phyloP scores from a whole-genome alignment of 106 monocot species.

The Allium fistulosum region DNA sequence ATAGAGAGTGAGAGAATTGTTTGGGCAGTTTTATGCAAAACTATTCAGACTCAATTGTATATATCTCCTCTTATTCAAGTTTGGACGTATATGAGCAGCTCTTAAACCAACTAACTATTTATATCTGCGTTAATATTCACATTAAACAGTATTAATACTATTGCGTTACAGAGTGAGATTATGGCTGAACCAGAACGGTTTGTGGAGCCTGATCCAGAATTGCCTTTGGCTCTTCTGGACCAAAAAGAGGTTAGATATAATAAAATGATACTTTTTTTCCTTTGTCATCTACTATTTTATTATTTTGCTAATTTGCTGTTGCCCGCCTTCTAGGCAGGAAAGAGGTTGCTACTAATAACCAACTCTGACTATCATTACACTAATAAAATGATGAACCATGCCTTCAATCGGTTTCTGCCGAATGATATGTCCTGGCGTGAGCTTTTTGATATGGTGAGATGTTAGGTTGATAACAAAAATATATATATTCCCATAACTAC shows the following conservation, averaged over 20 bases:
- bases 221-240: constrained; percentile 93
- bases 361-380: constrained; percentile 98
- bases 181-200: constrained; percentile 87
- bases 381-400: constrained; percentile 98
- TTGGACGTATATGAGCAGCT: too few relatives aligned
- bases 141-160: too few relatives aligned
- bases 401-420: constrained; percentile 90
- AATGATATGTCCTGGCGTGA: constrained; percentile 94
- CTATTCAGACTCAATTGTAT: too few relatives aligned
- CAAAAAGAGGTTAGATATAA: constrained; percentile 70
- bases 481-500: too few relatives aligned
- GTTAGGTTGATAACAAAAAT: too few relatives aligned
- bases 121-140: too few relatives aligned
- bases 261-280: neutral
- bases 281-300: constrained; percentile 1
- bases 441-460: constrained; percentile 90
- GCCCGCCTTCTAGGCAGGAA: constrained; percentile 67
- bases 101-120: too few relatives aligned
- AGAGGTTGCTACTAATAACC: constrained; percentile 71
- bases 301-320: constrained; percentile 2
- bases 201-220: constrained; percentile 90
- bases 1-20: neutral
- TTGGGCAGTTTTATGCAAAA: neutral
- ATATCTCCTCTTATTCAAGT: too few relatives aligned
- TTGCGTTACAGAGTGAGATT: constrained; percentile 66